Base-by-base conservation (phyloP, 2,329 filamentous ascomycete genomes). In the Cladosporium halotolerans region DNA sequence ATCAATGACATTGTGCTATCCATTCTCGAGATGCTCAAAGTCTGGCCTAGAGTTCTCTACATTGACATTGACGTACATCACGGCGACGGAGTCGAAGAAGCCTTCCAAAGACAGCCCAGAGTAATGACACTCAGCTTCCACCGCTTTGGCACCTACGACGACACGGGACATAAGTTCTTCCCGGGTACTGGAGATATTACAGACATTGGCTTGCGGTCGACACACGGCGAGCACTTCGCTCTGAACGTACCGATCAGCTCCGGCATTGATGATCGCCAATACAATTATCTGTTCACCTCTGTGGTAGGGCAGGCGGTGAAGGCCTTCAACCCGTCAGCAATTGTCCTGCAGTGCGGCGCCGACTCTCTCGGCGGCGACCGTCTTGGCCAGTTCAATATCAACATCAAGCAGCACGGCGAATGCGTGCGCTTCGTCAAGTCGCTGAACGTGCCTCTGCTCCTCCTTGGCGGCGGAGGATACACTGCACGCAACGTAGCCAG, bases 1-100 rank as follows among this genome's bases (percentile, higher is more conserved):
- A 89, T 96, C 72, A 97, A 97, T 70, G 92, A 97, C 70, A 96
- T 96, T 63, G 92, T 96, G 56, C 79, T 97, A 41, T 90, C 86
- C 32, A 91, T 96, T 62, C 79, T 96, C 36, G 86, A 96, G 68
- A 80, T 96, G 4, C 77, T 96, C 16, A 84, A 87, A 31, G 80
- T 84, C 66, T 82, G 90, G 62, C 84, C 88, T 23, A 85, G 90
- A 46, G 89, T 96, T 9, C 77, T 96, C 55, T 96, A 96, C 70
- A 90, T 96, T 69, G 88, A 95, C 65, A 93, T 95, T 60, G 88
- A 95, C 67, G 88, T 95, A 1, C 88, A 95, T 67, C 88, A 95
- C 58, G 88, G 88, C 57, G 88, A 95, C 67, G 88, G 88, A 45
- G 88, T 95, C 23, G 89, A 95, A 67, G 86, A 92, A 70, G 88